A percentile compares a stretch with the other conserved stretches of the same genome.
Conservation (phyloP, 169 alveolate species). For the Plasmodium inui region DNA sequence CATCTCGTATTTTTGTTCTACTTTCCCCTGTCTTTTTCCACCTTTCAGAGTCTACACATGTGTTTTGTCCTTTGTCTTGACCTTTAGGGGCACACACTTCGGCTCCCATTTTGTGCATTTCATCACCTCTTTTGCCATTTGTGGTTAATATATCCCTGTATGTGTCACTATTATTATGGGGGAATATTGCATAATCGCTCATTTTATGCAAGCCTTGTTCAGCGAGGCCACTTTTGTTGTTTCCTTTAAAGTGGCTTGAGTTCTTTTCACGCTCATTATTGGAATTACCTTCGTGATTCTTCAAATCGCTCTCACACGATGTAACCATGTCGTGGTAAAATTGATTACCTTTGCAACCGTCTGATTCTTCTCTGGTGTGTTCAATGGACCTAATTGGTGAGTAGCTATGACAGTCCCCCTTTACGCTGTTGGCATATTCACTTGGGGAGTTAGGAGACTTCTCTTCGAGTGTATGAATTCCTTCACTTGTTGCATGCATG, state of each 20-base stretch:
- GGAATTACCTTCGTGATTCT: neutral
- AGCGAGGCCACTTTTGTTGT: neutral
- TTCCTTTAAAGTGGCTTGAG: neutral
- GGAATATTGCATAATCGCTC: neutral
- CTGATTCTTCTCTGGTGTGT: neutral
- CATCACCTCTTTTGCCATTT: neutral
- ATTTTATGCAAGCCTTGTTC: neutral
- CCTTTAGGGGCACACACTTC: neutral
- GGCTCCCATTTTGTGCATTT: neutral
- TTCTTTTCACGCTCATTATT: neutral
- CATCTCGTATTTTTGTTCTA: neutral
- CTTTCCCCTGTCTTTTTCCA: neutral
- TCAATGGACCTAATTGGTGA: neutral
- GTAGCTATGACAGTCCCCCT: neutral
- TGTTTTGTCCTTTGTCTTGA: neutral
- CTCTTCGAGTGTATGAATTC: neutral
- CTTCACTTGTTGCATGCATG: neutral
- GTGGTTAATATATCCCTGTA: neutral
- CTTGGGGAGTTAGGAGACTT: neutral
- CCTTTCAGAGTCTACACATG: neutral
- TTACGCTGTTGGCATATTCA: neutral
- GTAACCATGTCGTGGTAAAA: neutral
- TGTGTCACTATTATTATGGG: neutral
- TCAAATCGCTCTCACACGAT: neutral
- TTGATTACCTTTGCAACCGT: neutral